phyloP scores from a whole-genome alignment of 2,329 filamentous ascomycete genomes.

The Venturia aucupariae region DNA sequence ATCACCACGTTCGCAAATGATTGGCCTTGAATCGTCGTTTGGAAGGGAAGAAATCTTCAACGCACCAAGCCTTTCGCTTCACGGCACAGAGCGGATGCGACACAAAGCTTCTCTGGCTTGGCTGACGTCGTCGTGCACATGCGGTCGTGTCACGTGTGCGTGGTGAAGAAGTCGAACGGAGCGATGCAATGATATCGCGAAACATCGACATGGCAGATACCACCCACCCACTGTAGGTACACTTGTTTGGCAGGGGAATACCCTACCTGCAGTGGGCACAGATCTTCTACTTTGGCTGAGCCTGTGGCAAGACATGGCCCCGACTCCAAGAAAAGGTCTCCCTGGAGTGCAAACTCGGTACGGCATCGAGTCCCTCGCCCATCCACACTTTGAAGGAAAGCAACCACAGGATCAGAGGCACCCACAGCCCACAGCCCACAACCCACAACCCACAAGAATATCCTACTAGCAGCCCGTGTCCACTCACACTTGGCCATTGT shows the following conservation, averaged over 20 bases:
- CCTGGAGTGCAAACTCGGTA: background rate
- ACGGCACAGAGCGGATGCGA: background rate
- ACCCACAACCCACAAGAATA: background rate
- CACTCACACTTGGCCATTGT: no score
- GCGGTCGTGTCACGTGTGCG: background rate
- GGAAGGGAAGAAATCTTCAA: no score
- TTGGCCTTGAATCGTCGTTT: background rate
- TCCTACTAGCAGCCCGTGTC: background rate
- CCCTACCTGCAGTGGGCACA: no score
- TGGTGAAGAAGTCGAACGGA: background rate
- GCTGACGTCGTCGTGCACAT: background rate
- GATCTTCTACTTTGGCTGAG: background rate
- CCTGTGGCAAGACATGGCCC: background rate
- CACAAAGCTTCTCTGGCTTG: background rate
- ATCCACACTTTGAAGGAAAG: no score
- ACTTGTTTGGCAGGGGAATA: no score
- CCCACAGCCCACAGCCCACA: background rate
- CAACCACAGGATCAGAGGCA: background rate
- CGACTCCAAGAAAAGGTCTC: background rate
- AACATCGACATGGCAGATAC: no score
- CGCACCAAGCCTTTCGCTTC: background rate
- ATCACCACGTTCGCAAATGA: background rate
- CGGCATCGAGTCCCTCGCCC: background rate
- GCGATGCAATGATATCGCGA: no score
- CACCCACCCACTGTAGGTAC: no score